phyloP scores from a whole-genome alignment of 1,284 basidiomycete genomes.

The Ustilago loliicola region DNA sequence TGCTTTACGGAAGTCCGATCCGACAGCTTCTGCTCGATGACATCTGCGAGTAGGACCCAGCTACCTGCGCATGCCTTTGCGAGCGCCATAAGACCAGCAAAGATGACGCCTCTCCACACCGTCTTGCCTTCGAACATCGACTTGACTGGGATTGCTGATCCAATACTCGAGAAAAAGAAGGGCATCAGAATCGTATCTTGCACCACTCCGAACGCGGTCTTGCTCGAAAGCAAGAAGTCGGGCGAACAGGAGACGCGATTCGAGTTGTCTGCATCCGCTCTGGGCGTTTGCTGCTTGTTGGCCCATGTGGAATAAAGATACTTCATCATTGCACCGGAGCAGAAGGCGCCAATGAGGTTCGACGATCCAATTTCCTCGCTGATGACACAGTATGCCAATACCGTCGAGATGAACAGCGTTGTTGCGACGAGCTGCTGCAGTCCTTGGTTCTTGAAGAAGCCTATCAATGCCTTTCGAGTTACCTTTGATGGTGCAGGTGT shows the following conservation, averaged over 20 bases:
- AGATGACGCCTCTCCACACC: constrained; percentile 75
- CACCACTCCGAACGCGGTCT: constrained; percentile 12
- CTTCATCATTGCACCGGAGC: constrained; percentile 69
- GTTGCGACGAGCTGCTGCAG: constrained; percentile 16
- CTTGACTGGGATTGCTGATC: constrained; percentile 75
- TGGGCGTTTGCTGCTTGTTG: neutral
- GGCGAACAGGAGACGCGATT: constrained; percentile 11
- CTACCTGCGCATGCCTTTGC: constrained; percentile 73
- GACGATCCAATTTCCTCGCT: constrained; percentile 70
- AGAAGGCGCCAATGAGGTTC: constrained; percentile 73
- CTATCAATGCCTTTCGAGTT: neutral
- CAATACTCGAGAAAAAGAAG: constrained; percentile 76
- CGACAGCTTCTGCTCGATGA: constrained; percentile 20
- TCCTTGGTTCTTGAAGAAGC: neutral
- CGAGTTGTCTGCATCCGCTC: neutral
- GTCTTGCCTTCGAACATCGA: constrained; percentile 73
- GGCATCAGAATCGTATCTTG: constrained; percentile 72
- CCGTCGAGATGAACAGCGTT: constrained; percentile 9
- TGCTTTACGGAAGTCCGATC: neutral
- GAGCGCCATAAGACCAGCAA: constrained; percentile 74
- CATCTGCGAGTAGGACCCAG: constrained; percentile 68
- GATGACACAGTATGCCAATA: constrained; percentile 28
- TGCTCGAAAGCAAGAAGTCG: constrained; percentile 10
- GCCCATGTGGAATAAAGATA: constrained; percentile 14
- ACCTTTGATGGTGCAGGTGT: too few species aligned